Base-by-base conservation (phyloP, 495 filamentous ascomycete genomes). In the Penicillium riverlandense region DNA sequence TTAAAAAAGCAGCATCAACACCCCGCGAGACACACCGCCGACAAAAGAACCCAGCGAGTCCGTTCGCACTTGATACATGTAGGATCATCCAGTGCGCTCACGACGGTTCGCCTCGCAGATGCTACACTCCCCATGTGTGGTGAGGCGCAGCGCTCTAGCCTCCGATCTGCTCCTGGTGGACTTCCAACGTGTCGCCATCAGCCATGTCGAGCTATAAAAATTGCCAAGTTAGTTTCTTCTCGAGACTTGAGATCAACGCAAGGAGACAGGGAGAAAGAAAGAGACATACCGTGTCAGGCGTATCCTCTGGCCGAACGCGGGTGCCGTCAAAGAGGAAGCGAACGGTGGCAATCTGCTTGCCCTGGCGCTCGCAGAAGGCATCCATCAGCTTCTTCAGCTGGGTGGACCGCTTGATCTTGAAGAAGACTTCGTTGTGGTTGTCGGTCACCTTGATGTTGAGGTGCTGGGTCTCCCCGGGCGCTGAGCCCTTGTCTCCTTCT, bases 371-470 rank as follows among this genome's bases (percentile, higher is more conserved):
- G 62, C 94, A 99, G 67, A 97, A 99, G 12, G 94, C 94, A 48
- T 91, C 88, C 94, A 99, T 99, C 33, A 99, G 70, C 75, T 99
- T 99, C 70, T 94, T 91, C 28, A 99, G 80, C 56, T 85, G 83
- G 1, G 94, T 99, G 6, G 85, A 89, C 6, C 91, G 85, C 81
- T 99, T 99, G 69, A 99, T 99, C 76, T 99, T 99, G 76, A 99
- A 99, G 68, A 99, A 99, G 51, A 99, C 94, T 55, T 99, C 94
- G 57, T 99, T 99, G 72, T 99, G 96, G 71, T 95, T 96, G 53
- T 99, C 94, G 0, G 94, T 97, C n/a, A 99, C 94, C 61, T 99
- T 99, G 75, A 99, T 97, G 65, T 99, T 99, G 7, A 99, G 75
- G 64, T 99, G 94, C 65, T 97, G 22, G 4, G 22, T 22, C 22